These are phyloP conservation scores for Talaromyces sp. DNA, from an alignment of 2,329 filamentous ascomycete species.

Conservation along the genomic window DNA sequence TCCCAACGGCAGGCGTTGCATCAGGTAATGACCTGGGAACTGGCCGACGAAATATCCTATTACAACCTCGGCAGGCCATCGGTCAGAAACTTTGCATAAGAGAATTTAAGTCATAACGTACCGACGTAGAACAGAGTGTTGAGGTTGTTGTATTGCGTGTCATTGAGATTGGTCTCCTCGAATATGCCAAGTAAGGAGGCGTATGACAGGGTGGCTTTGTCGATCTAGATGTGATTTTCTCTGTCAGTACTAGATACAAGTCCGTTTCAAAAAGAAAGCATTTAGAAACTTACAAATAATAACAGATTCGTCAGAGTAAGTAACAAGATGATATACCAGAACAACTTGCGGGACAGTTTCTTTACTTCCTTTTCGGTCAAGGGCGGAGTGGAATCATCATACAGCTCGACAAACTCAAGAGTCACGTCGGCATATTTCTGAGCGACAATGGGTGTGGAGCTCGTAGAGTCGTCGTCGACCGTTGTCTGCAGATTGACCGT, in stretches of 20 bases:
- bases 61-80: not conserved
- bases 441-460: not conserved
- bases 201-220: conserved; percentile 43
- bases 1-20: conserved; percentile 40
- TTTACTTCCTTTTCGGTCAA: conserved; percentile 34
- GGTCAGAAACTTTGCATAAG: not conserved
- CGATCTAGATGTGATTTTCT: conserved; percentile 27
- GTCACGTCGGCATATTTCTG: conserved; percentile 37
- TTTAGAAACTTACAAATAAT: conserved; percentile 33
- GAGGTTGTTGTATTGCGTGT: conserved; percentile 42
- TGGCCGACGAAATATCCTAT: conserved; percentile 39
- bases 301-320: conserved; percentile 36
- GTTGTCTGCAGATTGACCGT: not conserved
- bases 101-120: conserved; percentile 18
- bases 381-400: conserved; percentile 31
- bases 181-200: conserved; percentile 43
- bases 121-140: conserved; percentile 45
- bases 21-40: conserved; percentile 41
- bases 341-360: conserved; percentile 34
- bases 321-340: conserved; percentile 32
- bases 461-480: not conserved
- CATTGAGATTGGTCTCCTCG: conserved; percentile 39
- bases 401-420: conserved; percentile 34
- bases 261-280: not conserved
- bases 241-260: not conserved